Evolutionary conservation across 2,329 filamentous ascomycete genomes (phyloP), one percentile per base, ranked within the genome.

Genomic region (Leptographium procerum): DNA sequence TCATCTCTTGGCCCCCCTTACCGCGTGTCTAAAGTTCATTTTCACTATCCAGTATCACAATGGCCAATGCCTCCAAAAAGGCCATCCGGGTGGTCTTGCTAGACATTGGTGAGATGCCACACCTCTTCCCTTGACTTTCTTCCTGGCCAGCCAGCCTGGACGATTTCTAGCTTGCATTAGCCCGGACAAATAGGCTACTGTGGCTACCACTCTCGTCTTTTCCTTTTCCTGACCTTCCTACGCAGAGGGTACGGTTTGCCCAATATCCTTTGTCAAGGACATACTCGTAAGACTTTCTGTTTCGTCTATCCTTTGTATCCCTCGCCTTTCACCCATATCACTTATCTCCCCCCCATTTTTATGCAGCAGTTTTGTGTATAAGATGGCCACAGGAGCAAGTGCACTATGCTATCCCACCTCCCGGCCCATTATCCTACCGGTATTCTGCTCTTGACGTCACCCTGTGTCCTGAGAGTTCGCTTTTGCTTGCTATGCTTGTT

Each of bases 191-290:
- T 33, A 47, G 34, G 56, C 56, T 54, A 50, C 45, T 40, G 22
- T 29, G 48, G 11, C 26, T 26, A 29, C 40, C 16, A 43, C 40
- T 45, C 6, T 11, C 43, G 11, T n/a, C 29, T 19, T 36, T 33
- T 45, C 22, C 22, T 26, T 16, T 51, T 19, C 26, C 34, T 43
- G 19, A 22, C 40, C 40, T 43, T 40, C 19, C 8, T 19, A 24
- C 3, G 29, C 31, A 58, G 56, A 58, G 43, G 56, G 56, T 48
- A 58, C 56, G 6, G 51, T 58, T 24, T 58, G 56, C 40, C 56
- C 56, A 16, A 58, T 58, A 22, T 58, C 56, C 9, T 58, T 58
- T 58, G 56, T 58, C 56, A 58, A 58, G 56, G 56, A 58, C 31
- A 43, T 58, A 16, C 56, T 58, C 43, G 56, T 58, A 58, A 58